Evolutionary conservation across 2,329 filamentous ascomycete genomes (phyloP).

Genomic region (Talaromyces sp.): DNA sequence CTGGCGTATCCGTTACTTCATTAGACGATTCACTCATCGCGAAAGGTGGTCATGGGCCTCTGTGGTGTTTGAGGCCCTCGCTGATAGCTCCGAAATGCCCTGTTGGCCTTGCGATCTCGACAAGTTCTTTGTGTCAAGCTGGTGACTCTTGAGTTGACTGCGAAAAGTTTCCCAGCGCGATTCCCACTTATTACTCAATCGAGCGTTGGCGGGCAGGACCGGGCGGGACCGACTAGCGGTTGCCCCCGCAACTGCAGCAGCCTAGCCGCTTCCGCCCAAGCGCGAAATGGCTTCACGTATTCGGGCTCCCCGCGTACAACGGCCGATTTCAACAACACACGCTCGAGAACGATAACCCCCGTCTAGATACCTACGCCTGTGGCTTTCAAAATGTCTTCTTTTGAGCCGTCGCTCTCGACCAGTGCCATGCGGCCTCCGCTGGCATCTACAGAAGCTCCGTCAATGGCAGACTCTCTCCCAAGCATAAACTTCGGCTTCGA

Average conservation of each 20-base stretch:
- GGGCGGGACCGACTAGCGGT: neutral
- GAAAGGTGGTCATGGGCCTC: neutral
- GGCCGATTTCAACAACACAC: neutral
- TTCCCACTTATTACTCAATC: neutral
- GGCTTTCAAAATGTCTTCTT: slow-evolving; percentile 36
- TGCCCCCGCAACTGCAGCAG: slow-evolving; percentile 20
- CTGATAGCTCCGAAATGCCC: neutral
- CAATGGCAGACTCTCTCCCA: slow-evolving; percentile 66
- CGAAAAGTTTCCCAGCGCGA: neutral
- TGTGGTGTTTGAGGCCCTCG: neutral
- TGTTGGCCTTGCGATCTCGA: neutral
- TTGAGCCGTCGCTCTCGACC: slow-evolving; percentile 54
- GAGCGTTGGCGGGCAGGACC: slow-evolving; percentile 14
- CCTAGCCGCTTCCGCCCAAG: neutral
- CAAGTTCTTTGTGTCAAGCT: neutral
- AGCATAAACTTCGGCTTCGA: slow-evolving; percentile 95
- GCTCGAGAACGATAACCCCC: neutral
- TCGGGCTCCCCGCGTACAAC: neutral
- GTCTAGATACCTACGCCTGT: neutral
- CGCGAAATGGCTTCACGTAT: neutral
- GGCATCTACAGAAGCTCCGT: slow-evolving; percentile 48
- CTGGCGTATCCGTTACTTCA: slow-evolving; percentile 1
- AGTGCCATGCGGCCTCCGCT: slow-evolving; percentile 49
- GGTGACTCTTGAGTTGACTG: neutral
- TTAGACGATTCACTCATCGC: slow-evolving; percentile 4